Percentiles rank a stretch among this genome's conserved stretches.
These are phyloP conservation scores for Nissolia schottii DNA, from an alignment of 306 rosid species.

Conservation along the genomic window DNA sequence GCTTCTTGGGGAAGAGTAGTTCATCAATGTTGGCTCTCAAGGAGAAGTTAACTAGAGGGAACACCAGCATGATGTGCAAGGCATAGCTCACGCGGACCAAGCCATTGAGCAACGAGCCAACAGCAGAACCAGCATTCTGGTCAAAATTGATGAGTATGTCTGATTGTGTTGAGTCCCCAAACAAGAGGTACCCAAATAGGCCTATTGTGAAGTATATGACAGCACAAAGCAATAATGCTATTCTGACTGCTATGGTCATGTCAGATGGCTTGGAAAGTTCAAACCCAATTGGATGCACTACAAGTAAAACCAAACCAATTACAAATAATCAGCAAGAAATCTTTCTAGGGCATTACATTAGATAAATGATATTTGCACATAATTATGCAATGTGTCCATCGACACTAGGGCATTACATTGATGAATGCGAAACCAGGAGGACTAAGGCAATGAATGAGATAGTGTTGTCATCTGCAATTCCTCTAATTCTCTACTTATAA, in stretches of 20 bases:
- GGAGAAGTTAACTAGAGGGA: slow-evolving; percentile 79
- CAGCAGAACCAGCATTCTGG: slow-evolving; percentile 44
- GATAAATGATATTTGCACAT: too few species aligned
- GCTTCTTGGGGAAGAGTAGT: slow-evolving; percentile 56
- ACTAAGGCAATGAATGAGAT: too few species aligned
- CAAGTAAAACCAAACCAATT: not conserved
- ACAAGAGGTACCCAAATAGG: slow-evolving; percentile 79
- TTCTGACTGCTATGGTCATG: slow-evolving; percentile 66
- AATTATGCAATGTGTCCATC: too few species aligned
- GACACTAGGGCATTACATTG: too few species aligned
- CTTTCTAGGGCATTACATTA: not conserved
- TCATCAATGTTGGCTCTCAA: slow-evolving; percentile 81
- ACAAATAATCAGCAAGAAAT: slow-evolving; percentile 12
- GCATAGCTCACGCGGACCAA: slow-evolving; percentile 85
- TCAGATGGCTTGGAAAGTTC: slow-evolving; percentile 71
- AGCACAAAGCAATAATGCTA: slow-evolving; percentile 67
- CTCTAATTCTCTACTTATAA: too few species aligned
- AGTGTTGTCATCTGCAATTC: too few species aligned
- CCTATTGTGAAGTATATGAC: slow-evolving; percentile 63
- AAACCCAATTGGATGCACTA: slow-evolving; percentile 92
- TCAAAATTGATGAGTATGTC: slow-evolving; percentile 87
- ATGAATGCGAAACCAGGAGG: too few species aligned
- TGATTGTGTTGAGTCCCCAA: slow-evolving; percentile 73
- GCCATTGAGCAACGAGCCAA: slow-evolving; percentile 59
- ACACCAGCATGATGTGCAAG: slow-evolving; percentile 79